Evolutionary conservation across 768 basidiomycete species (phyloP).

Genomic region (Neoboletus brunneissimus): DNA sequence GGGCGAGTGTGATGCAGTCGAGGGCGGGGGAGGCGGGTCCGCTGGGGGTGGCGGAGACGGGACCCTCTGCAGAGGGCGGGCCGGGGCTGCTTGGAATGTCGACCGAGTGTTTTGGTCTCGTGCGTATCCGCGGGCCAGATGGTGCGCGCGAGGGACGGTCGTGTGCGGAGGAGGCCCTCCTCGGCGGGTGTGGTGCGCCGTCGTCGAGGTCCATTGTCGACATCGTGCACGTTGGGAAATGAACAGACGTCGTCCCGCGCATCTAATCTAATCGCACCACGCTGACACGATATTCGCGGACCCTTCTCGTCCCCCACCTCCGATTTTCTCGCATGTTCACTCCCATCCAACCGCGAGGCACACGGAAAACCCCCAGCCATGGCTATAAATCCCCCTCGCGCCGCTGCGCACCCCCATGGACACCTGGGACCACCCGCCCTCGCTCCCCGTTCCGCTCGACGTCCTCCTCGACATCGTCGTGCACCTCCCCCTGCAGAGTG

Average conservation of each 20-base stretch:
- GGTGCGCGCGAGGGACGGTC: conserved; percentile 27
- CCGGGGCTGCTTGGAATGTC: conserved; percentile 1
- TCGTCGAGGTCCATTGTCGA: conserved; percentile 21
- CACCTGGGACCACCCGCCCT: conserved; percentile 5
- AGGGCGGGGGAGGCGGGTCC: conserved; percentile 2
- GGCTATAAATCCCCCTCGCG: neutral
- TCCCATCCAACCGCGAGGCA: neutral
- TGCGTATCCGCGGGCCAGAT: conserved; percentile 21
- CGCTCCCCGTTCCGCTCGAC: conserved; percentile 44
- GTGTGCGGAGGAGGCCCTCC: conserved; percentile 10
- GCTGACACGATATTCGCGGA: conserved; percentile 21
- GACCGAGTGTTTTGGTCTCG: conserved; percentile 10
- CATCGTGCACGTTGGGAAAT: neutral
- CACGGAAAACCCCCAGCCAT: neutral
- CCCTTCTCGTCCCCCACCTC: conserved; percentile 1
- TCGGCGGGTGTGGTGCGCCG: neutral
- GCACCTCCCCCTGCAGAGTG: conserved; percentile 39
- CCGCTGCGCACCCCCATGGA: neutral
- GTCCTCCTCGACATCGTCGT: conserved; percentile 44
- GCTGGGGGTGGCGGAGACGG: neutral
- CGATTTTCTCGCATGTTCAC: conserved; percentile 20
- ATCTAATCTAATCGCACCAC: conserved; percentile 18
- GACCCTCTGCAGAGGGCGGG: neutral
- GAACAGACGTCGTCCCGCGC: neutral
- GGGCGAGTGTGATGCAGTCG: neutral